A percentile compares a stretch with the other conserved stretches of the same genome.
Evolutionary conservation across 2,329 filamentous ascomycete species (phyloP).

Genomic region (Cytospora paraplurivora): DNA sequence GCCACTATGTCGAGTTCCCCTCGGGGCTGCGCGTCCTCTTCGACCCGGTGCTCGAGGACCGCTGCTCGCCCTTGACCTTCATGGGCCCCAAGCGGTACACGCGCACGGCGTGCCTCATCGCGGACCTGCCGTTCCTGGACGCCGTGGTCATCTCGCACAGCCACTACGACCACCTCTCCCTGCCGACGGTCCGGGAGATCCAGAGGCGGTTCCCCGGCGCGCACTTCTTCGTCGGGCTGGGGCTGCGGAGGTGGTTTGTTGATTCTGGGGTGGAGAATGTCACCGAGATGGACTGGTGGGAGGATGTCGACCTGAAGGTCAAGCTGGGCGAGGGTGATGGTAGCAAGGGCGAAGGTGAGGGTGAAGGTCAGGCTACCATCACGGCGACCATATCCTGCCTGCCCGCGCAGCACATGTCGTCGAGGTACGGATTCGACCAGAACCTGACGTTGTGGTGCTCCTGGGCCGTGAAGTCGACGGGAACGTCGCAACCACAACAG

Average conservation of each 20-base stretch:
- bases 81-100: conserved; percentile 79
- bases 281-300: conserved; percentile 96
- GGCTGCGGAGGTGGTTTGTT: conserved; percentile 81
- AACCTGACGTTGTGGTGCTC: conserved; percentile 83
- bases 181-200: conserved; percentile 72
- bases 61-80: conserved; percentile 76
- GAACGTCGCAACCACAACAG: conserved; percentile 34
- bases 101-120: conserved; percentile 71
- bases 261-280: conserved; percentile 70
- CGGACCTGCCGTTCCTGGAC: conserved; percentile 76
- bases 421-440: conserved; percentile 68
- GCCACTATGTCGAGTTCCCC: conserved; percentile 90
- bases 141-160: conserved; percentile 83
- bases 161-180: conserved; percentile 90
- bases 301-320: conserved; percentile 73
- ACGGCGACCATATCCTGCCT: conserved; percentile 74
- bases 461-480: conserved; percentile 70
- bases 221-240: conserved; percentile 86
- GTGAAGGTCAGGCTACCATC: conserved; percentile 52
- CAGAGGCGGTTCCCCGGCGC: conserved; percentile 71
- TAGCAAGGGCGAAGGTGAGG: conserved; percentile 32
- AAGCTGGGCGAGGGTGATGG: conserved; percentile 37
- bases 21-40: conserved; percentile 85
- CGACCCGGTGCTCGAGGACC: conserved; percentile 88
- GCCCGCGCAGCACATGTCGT: conserved; percentile 81